These are phyloP conservation scores for Phytopythium kandeliae DNA, from an alignment of 352 stramenopile species.

Conservation along the genomic window DNA sequence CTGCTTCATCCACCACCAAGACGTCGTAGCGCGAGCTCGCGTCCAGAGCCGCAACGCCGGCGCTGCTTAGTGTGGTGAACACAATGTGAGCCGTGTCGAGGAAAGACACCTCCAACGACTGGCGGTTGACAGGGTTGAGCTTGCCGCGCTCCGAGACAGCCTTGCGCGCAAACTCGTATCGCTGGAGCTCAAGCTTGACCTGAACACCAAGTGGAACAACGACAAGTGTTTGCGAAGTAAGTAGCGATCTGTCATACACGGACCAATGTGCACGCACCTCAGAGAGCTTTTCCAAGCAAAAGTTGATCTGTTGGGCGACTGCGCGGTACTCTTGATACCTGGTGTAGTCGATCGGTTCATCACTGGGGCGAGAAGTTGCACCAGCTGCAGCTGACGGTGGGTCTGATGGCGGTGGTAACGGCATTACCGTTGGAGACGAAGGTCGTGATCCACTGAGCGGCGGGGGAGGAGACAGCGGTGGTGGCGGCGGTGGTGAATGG, in stretches of 20 bases:
- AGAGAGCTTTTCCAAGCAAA: constrained; percentile 63
- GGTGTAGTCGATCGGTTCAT: constrained; percentile 62
- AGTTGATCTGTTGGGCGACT: constrained; percentile 75
- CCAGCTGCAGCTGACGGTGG: constrained; percentile 11
- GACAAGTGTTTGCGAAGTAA: background rate
- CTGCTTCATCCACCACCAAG: constrained; percentile 83
- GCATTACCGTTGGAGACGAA: constrained; percentile 33
- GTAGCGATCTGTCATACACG: background rate
- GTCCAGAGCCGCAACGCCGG: constrained; percentile 76
- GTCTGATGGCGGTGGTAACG: constrained; percentile 22
- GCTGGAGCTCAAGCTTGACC: constrained; percentile 80
- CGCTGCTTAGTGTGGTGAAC: constrained; percentile 90
- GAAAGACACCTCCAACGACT: constrained; percentile 82
- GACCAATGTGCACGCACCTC: constrained; percentile 37
- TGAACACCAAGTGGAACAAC: constrained; percentile 11
- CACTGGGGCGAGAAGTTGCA: constrained; percentile 1
- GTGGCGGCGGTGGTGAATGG: constrained; percentile 33
- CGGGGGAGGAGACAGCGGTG: constrained; percentile 9
- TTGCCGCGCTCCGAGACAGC: constrained; percentile 56
- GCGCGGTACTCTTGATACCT: constrained; percentile 59
- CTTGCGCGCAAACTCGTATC: constrained; percentile 72
- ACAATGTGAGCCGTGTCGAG: constrained; percentile 90
- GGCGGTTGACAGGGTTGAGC: constrained; percentile 53
- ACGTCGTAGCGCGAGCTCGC: constrained; percentile 75
- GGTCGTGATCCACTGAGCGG: constrained; percentile 15